These are phyloP conservation scores for Eustoma russellianum DNA, from an alignment of 257 asterid species.

Conservation along the genomic window DNA sequence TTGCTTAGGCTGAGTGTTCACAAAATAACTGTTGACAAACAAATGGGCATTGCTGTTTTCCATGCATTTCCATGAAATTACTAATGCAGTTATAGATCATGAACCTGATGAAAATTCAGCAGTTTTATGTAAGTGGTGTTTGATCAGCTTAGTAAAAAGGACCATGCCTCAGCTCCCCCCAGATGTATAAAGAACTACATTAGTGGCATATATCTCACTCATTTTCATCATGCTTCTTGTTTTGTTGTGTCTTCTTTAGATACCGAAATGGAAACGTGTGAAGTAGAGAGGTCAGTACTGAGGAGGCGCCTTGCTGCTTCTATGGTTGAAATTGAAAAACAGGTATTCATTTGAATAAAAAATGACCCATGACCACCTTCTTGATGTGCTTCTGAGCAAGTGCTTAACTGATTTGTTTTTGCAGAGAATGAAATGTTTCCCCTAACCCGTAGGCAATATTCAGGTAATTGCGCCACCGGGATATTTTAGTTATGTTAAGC, in stretches of 20 bases:
- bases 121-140: background rate
- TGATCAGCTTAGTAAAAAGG: background rate
- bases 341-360: conserved; percentile 30
- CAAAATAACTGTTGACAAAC: background rate
- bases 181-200: no score
- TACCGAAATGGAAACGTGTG: conserved; percentile 56
- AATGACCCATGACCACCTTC: background rate
- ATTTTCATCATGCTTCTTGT: background rate
- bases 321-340: conserved; percentile 72
- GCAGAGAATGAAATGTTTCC: conserved; percentile 93
- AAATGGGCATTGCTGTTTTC: background rate
- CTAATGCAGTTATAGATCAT: background rate
- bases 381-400: conserved; percentile 6
- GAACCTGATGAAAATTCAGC: background rate
- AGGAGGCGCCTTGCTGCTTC: conserved; percentile 69
- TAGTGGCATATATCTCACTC: no score
- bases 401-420: conserved; percentile 11
- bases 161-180: background rate
- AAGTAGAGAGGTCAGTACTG: conserved; percentile 45
- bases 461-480: no score
- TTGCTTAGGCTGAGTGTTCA: background rate
- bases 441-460: conserved; percentile 16
- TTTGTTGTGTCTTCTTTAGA: conserved; percentile 35
- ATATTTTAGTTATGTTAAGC: no score
- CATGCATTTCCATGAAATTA: background rate